Percentiles rank a stretch among this genome's conserved stretches.
These are phyloP conservation scores for Raphanus raphanistrum DNA, from an alignment of 345 rosid species.

Conservation along the genomic window DNA sequence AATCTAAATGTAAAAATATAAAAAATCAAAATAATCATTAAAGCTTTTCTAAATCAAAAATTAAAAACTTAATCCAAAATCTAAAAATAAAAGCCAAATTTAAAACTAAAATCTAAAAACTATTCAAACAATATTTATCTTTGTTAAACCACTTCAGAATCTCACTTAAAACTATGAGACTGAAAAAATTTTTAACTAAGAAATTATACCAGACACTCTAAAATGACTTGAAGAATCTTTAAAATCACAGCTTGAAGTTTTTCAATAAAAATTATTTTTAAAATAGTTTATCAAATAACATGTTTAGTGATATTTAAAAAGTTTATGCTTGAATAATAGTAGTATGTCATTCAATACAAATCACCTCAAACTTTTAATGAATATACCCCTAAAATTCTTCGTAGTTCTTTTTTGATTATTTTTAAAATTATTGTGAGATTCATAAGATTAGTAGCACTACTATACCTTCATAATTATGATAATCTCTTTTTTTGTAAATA, in stretches of 20 bases:
- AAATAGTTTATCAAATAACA: background rate
- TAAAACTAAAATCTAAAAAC: no score
- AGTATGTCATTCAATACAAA: no score
- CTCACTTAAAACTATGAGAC: background rate
- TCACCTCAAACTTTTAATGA: background rate
- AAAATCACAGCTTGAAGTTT: background rate
- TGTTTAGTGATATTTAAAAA: no score
- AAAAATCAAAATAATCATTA: background rate
- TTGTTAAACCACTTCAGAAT: background rate
- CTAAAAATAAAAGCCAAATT: no score
- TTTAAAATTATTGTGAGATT: background rate
- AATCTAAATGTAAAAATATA: background rate
- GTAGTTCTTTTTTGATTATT: background rate
- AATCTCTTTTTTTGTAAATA: background rate
- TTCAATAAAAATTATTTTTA: no score
- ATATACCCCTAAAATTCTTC: background rate
- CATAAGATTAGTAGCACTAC: background rate
- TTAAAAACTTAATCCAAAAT: no score
- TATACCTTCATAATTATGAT: background rate
- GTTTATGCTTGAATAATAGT: background rate
- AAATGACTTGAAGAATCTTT: background rate
- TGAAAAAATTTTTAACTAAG: background rate
- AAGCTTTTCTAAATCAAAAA: background rate
- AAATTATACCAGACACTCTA: background rate
- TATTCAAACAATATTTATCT: no score